Evolutionary conservation across 2,329 filamentous ascomycete species (phyloP).

Genomic region (Huntiella decipiens): DNA sequence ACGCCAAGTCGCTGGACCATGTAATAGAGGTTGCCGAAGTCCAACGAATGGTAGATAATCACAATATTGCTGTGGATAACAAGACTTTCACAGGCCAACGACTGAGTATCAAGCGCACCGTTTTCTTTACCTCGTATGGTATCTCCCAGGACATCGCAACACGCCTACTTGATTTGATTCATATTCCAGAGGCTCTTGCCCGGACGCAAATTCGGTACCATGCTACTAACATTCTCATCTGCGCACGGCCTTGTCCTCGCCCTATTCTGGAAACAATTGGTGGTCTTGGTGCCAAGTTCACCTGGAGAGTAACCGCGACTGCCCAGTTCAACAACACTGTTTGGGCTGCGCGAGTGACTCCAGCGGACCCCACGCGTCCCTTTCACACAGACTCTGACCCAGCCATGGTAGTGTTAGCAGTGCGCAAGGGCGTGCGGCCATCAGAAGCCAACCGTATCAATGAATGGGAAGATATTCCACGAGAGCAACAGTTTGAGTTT

Average conservation of each 20-base stretch:
- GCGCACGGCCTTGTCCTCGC: slow-evolving; percentile 52
- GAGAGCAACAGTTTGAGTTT: slow-evolving; percentile 54
- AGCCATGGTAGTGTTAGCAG: slow-evolving; percentile 66
- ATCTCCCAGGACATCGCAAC: slow-evolving; percentile 54
- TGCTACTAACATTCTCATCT: slow-evolving; percentile 82
- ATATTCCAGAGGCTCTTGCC: slow-evolving; percentile 40
- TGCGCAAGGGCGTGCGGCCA: slow-evolving; percentile 55
- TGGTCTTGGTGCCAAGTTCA: slow-evolving; percentile 65
- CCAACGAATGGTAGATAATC: slow-evolving; percentile 72
- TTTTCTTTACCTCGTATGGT: slow-evolving; percentile 86
- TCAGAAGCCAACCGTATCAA: slow-evolving; percentile 66
- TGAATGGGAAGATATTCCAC: slow-evolving; percentile 60
- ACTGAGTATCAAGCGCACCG: slow-evolving; percentile 63
- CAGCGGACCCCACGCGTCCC: slow-evolving; percentile 45
- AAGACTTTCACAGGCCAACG: slow-evolving; percentile 17
- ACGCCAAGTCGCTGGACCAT: slow-evolving; percentile 54
- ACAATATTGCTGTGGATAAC: slow-evolving; percentile 45
- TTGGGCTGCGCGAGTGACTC: slow-evolving; percentile 69
- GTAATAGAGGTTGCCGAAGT: slow-evolving; percentile 65
- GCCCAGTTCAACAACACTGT: slow-evolving; percentile 60
- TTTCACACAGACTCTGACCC: slow-evolving; percentile 63
- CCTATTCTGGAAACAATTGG: slow-evolving; percentile 67
- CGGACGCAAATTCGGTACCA: slow-evolving; percentile 61
- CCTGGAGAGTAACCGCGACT: slow-evolving; percentile 64
- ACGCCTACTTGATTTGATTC: slow-evolving; percentile 49